Evolutionary conservation across 768 basidiomycete genomes (phyloP).

Genomic region (Tylopilus intermedius): DNA sequence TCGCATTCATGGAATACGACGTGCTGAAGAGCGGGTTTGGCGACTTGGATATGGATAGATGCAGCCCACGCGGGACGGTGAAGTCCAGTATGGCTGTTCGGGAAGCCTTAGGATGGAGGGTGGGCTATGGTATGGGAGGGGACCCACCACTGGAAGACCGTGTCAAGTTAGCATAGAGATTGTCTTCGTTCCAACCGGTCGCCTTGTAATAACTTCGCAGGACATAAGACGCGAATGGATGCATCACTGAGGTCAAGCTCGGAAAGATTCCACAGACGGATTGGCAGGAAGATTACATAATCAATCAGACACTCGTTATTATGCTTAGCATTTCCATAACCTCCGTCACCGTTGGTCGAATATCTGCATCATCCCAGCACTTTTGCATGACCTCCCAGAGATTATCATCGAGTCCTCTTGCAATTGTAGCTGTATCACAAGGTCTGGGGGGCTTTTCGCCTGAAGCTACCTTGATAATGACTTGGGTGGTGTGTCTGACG

Average conservation of each 20-base stretch:
- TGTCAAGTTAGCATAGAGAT: constrained; percentile 85
- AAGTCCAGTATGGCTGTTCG: constrained; percentile 84
- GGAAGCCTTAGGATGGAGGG: constrained; percentile 3
- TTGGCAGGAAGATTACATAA: constrained; percentile 14
- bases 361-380: constrained; percentile 40
- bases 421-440: constrained; percentile 26
- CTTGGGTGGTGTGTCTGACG: constrained; percentile 48
- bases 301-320: background rate
- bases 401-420: constrained; percentile 42
- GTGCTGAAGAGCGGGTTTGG: constrained; percentile 87
- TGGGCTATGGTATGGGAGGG: constrained; percentile 8
- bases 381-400: constrained; percentile 41
- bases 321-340: constrained; percentile 23
- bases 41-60: constrained; percentile 79
- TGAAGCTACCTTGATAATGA: constrained; percentile 39
- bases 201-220: constrained; percentile 83
- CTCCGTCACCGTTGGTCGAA: constrained; percentile 39
- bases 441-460: constrained; percentile 45
- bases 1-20: constrained; percentile 86
- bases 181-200: constrained; percentile 98
- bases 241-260: constrained; percentile 42
- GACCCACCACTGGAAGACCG: constrained; percentile 77
- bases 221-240: constrained; percentile 84
- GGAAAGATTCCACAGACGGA: too few species aligned
- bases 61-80: constrained; percentile 72